These are phyloP conservation scores for Ilyonectria sp. DNA, from an alignment of 2,329 filamentous ascomycete genomes.

Conservation along the genomic window DNA sequence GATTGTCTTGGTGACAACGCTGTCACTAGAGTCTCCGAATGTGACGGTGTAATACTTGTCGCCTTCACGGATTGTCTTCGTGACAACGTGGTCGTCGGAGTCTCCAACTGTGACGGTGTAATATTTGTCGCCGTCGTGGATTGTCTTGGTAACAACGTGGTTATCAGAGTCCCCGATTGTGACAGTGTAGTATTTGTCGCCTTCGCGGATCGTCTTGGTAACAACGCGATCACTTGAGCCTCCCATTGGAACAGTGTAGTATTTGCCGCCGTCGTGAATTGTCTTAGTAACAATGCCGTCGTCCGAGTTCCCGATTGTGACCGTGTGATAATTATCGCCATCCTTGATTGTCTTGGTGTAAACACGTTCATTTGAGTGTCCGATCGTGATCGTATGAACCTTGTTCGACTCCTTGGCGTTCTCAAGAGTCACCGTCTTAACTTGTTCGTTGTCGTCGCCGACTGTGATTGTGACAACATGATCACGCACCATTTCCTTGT, in stretches of 20 bases:
- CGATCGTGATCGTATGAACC: conserved; percentile 7
- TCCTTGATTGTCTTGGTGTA: background rate
- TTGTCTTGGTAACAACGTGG: conserved; percentile 1
- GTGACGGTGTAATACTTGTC: conserved; percentile 29
- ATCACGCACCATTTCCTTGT: conserved; percentile 10
- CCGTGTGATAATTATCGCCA: conserved; percentile 11
- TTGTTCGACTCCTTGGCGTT: background rate
- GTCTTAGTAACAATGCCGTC: conserved; percentile 12
- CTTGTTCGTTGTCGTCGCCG: background rate
- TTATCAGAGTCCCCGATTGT: conserved; percentile 34
- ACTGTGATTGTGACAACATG: conserved; percentile 16
- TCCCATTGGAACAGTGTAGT: background rate
- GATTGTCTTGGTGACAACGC: conserved; percentile 43
- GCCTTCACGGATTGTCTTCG: no score
- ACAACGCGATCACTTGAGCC: conserved; percentile 4
- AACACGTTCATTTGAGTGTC: conserved; percentile 9
- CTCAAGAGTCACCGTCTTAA: background rate
- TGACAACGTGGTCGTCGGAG: conserved; percentile 14
- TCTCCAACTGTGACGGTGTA: conserved; percentile 27
- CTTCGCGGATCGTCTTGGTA: background rate
- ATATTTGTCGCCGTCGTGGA: no score
- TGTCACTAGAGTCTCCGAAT: conserved; percentile 30
- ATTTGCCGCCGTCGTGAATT: no score
- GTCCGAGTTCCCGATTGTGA: conserved; percentile 35
- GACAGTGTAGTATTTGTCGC: conserved; percentile 24